Base-by-base conservation (phyloP, 805 yeast species). In the Candida montana region DNA sequence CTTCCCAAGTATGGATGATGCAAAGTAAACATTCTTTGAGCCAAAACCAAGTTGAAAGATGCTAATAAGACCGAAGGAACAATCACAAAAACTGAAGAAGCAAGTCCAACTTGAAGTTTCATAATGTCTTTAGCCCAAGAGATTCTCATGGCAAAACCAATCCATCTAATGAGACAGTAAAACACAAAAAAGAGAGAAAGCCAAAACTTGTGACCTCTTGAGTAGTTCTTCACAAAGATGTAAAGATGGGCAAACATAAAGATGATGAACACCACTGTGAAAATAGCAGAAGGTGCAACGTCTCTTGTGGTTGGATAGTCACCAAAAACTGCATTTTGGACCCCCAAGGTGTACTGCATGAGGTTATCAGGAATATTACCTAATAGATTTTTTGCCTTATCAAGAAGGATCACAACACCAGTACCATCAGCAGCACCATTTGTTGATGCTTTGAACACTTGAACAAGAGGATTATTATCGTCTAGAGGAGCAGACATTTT, bases 11-110 rank as follows among this genome's bases (percentile, higher is more conserved):
- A 79, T 7, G 91, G 90, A 55, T 83, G 90, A 57, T 81, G 68
- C 85, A 88, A 81, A 6, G 87, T 80, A 61, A 81, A 81, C 18
- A 83, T 64, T 57, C 91, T 73, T 57, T 82, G 89, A 4, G 86
- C 86, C 39, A 83, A 62, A 18, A 81, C 72, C 58, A 81, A 67
- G 54, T 79, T 80, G 53, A 78, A 68, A 3, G 82, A 71, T 26
- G 77, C 75, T 33, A 83, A 55, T 21, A 77, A 55, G n/a, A 80
- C 74, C 15, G 78, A 70, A 4, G 88, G 79, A 9, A 79, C 63
- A 48, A 78, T 70, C 21, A 74, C 54, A 37, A 83, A 69, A 21
- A 80, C 77, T 33, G 71, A 74, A 3, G 78, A 68, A 2, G 82
- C 69, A 37, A 83, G 64, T 29, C 86, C 91, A 21, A 63, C 47